Base-by-base conservation (phyloP, 176 grass and related monocot genomes). In the Elymus sibiricus region DNA sequence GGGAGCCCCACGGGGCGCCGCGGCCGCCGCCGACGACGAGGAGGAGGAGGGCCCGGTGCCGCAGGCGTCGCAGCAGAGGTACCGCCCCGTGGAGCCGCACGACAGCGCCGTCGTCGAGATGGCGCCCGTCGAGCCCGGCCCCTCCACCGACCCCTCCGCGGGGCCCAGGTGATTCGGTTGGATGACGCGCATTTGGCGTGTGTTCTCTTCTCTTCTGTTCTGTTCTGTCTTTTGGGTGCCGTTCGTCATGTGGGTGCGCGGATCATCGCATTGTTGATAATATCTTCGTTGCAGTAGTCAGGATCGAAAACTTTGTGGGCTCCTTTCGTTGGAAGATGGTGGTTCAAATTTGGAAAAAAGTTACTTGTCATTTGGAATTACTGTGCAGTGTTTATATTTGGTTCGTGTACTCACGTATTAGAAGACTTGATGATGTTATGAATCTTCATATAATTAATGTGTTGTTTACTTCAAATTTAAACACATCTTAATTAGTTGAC, bases 21-120 rank as follows among this genome's bases (percentile, higher is more conserved):
- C 49, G 39, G 78, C 5, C 15, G 47, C 47, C 47, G 47, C 15
- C 21, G 67, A 69, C 25, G 24, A 72, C 0, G 49, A 22, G 25
- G 77, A 93, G n/a, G 89, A 92, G 78, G 94, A 95, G 76, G 80
- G 44, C 38, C 80, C 87, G 14, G 25, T 21, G 31, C 39, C 65
- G 11, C 37, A 15, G 84, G 25, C 78, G 28, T 26, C 35, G 3
- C 80, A 71, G 26, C 89, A 79, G 34, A 64, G 84, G 38, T 91
- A 90, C 74, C 84, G 82, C 28, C 77, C 88, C 6, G 91, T 93
- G 31, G 88, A 84, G 10, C 83, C 86, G 3, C 80, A 87, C 44
- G 86, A 87, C 66, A 43, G 40, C 71, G 60, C 87, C 25, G 79
- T 92, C 59, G 76, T 94, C 40, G 70, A 84, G 62, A 97, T 92